Evolutionary conservation across 2,329 filamentous ascomycete genomes (phyloP), one percentile per base, ranked within the genome.

Genomic region (Penicillium occitanis): DNA sequence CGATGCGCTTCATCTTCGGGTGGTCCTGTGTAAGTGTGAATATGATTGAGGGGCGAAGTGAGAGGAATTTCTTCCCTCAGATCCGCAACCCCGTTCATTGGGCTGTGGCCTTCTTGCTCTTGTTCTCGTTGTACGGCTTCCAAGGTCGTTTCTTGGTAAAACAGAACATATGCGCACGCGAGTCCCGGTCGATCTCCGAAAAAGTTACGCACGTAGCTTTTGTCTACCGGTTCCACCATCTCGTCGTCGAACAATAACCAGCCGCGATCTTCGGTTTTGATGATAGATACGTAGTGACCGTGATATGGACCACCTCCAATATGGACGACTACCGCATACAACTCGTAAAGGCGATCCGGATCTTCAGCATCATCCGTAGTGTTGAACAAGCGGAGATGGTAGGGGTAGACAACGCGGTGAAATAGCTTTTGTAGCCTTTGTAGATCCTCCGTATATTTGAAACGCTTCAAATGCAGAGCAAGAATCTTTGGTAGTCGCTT

Each of bases 181-280:
- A 96, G 87, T 2, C 92, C 93, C 0, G 90, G 90, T 73, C 91
- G 92, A 75, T 97, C 95, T 17, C 95, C 95, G 73, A 99, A 99
- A 80, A 99, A 99, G 76, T 97, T 97, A 70, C 90, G 88, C 44
- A 99, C 95, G 74, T 96, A 99, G 75, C 91, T 90, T 78, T 97
- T 97, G 77, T 97, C 93, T 5, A 99, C 95, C 0, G 95, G 95
- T 77, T 99, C 95, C 4, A 99, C 95, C 88, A 98, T 93, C 80
- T 99, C 95, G 73, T 99, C 95, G 72, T 99, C 95, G 72, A 99
- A 99, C 5, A 99, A 81, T 50, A 99, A 82, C 95, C 95, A 99
- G 33, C 95, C 95, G 63, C 92, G 88, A 75, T 98, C 95, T 74
- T 96, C 90, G 0, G 95, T 98, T 80, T 99, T 99, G 82, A 99